Evolutionary conservation across 768 basidiomycete species (phyloP), one percentile per base, ranked within the genome.

Genomic region (Leccinum boreale): DNA sequence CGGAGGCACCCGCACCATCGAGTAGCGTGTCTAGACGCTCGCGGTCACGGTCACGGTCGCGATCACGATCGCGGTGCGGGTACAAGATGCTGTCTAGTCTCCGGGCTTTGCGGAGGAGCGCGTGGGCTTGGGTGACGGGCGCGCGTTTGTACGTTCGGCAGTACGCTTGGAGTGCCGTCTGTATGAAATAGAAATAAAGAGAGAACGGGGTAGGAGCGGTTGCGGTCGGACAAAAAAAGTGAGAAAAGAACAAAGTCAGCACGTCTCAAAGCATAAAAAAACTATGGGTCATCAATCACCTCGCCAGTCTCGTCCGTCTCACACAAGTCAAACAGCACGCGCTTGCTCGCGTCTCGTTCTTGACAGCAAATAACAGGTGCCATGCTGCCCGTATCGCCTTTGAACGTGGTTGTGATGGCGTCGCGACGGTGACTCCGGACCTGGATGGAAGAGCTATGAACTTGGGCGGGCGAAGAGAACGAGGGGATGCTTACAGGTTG

Each of bases 141-240:
- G 88, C 86, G 65, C 87, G 87, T 72, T 98, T 98, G 78, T 94
- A 95, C 11, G 83, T 80, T 58, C 83, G 83, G 53, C 87, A 88
- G 70, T 91, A 98, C 12, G 91, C 85, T 74, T 97, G 93, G 19
- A 98, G 80, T 0, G 93, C 90, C 10, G 92, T 93, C 94, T 97
- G 62, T 28, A 12, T 21, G 31, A 31, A 39, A 39, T 39, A 1
- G 0, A 42, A 42, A 11, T 19, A 19, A 42, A n/a, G 8, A 39
- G 17, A 39, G 35, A 35, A 35, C 14, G 33, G 26, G 26, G 9
- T 9, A 29, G 11, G 17, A 7, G 36, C 14, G 17, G 35, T 15
- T 12, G 17, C 9, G 17, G 36, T 14, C 36, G 36, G 9, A 29
- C 19, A 21, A 53, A 9, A 48, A 11, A 12, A 21, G 17, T 1